Base-by-base conservation (phyloP, 148 eudicot genomes). In the Suaeda aralocaspica region DNA sequence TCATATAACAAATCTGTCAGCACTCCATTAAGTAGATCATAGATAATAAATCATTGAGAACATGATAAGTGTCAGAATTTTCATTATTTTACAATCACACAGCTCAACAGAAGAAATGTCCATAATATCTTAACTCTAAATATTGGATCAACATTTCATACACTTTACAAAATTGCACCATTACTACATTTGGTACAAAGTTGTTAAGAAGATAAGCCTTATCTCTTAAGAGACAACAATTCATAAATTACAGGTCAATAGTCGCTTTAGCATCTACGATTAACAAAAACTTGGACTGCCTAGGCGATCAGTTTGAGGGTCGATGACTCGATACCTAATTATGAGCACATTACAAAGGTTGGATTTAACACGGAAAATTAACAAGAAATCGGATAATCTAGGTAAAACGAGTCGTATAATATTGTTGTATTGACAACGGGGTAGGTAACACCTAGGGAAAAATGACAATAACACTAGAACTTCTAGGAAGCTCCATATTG, bases 401-500 rank as follows among this genome's bases (percentile, higher is more conserved):
- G 4, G 41, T n/a, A n/a, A n/a, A n/a, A 36, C 8, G 41, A 36
- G 8, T 8, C 41, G 8, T 36, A 3, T 3, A 36, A 36, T 36
- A 36, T 36, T 8, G 8, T 3, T 36, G n/a, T 36, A 36, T 46
- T 46, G 5, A 0, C 14, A 46, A 13, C 13, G 50, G 50, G 50
- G 19, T 46, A 15, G 14, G 50, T 46, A 46, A 46, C 16, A 15
- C 50, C 14, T 15, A 46, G 15, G 3, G 15, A 39, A 39, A 34
- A 36, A 36, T n/a, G 66, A 16, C 48, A 62, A 21, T 62, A 11
- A 21, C 48, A 22, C 48, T 15, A 28, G 30, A 36, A 36, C 19
- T 69, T 25, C 51, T 72, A 52, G 63, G 69, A 30, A 72, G 26
- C 60, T 50, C 66, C 48, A 48, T 13, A 15, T 34, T 55, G 14